Evolutionary conservation across 2,329 filamentous ascomycete genomes (phyloP), one percentile per base, ranked within the genome.

Genomic region (Claviceps fusiformis): DNA sequence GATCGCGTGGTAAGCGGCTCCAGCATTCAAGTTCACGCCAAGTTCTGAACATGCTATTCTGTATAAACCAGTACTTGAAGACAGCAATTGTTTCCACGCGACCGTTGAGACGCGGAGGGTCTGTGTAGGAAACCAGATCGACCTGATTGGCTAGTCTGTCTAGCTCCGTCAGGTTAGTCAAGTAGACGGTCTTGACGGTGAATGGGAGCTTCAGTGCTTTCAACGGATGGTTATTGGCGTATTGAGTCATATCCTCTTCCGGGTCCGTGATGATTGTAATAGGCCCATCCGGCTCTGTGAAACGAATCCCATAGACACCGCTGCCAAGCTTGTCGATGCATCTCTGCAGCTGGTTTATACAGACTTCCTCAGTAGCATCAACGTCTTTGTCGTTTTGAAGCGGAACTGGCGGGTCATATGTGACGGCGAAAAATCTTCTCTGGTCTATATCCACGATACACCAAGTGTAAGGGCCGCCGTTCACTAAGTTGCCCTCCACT

Each of bases 1-100:
- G 69, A 39, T 56, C 46, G 27, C 52, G 56, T 2, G 71, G 68
- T 1, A 73, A 63, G 29, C 66, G 64, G 56, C 67, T 65, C 59
- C 62, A 63, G 6, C 68, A 56, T 53, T 69, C 67, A 57, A 70
- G 60, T 57, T 73, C 70, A 27, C 67, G 46, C 70, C 69, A 72
- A 31, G 5, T 49, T 45, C 49, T 17, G 11, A 44, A 49, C 31
- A 63, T 35, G 43, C 59, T 54, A n/a, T 64, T 59, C 13, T 44
- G 49, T 17, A 65, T 41, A 29, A 67, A 65, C 57, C 66, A 67
- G 55, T 71, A 70, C 54, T 71, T 71, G 60, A 71, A 70, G 2
- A 64, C 65, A 31, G 62, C 55, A 56, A 59, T 29, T 53, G 29
- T 53, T 54, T 51, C 27, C 45, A 44, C 9, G 48, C 44, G 37